Evolutionary conservation across 768 basidiomycete genomes (phyloP).

Genomic region (Dentipellis sp.): DNA sequence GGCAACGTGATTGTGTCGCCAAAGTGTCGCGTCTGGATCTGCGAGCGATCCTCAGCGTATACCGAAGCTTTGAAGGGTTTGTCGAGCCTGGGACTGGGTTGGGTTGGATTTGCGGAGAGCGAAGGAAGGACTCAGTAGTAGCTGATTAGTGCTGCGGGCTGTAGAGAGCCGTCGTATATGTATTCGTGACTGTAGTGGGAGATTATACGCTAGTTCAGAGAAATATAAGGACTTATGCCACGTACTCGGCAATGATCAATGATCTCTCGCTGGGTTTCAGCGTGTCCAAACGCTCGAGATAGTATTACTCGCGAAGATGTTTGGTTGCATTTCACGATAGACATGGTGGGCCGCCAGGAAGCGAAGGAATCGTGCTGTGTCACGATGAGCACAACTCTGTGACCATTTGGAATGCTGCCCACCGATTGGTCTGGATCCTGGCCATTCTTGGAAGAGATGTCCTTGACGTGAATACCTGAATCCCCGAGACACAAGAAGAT

Average conservation of each 20-base stretch:
- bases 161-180: conserved; percentile 15
- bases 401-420: background rate
- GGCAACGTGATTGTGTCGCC: background rate
- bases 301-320: conserved; percentile 17
- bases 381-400: background rate
- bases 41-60: conserved; percentile 14
- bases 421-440: background rate
- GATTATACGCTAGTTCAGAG: background rate
- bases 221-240: background rate
- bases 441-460: background rate
- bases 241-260: conserved; percentile 9
- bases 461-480: background rate
- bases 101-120: background rate
- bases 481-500: background rate
- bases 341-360: conserved; percentile 17
- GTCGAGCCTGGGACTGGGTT: background rate
- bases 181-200: conserved; percentile 1
- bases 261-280: background rate
- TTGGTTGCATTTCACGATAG: conserved; percentile 15
- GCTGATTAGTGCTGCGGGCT: conserved; percentile 11
- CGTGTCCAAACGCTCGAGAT: conserved; percentile 5
- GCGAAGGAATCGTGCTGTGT: conserved; percentile 16
- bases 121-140: conserved; percentile 2
- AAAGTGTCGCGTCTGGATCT: conserved; percentile 4
- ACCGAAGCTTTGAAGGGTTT: conserved; percentile 13